Evolutionary conservation across 2,329 filamentous ascomycete genomes (phyloP).

Genomic region (Colletotrichum sp.): DNA sequence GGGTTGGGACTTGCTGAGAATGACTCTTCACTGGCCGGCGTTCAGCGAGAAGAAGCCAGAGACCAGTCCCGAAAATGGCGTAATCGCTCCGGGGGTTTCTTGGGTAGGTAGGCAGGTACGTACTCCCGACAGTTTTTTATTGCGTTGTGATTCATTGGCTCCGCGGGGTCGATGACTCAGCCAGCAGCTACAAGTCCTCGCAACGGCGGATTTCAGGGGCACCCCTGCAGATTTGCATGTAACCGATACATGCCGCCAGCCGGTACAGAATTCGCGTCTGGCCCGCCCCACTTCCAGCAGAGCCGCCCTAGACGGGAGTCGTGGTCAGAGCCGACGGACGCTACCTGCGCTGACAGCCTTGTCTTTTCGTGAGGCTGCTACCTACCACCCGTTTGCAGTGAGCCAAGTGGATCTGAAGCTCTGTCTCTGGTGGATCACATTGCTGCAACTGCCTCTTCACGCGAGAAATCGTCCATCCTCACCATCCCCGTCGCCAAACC

Average conservation of each 20-base stretch:
- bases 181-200: neutral
- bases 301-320: neutral
- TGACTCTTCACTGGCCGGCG: constrained; percentile 1
- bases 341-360: constrained; percentile 7
- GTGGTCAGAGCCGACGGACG: neutral
- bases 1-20: neutral
- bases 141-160: neutral
- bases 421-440: neutral
- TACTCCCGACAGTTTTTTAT: neutral
- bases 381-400: constrained; percentile 5
- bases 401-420: constrained; percentile 16
- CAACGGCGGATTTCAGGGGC: neutral
- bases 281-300: neutral
- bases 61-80: constrained; percentile 14
- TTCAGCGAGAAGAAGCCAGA: constrained; percentile 2
- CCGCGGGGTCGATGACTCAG: constrained; percentile 13
- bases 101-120: neutral
- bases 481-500: neutral
- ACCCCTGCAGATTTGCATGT: neutral
- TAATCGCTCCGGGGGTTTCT: neutral
- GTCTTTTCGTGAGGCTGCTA: constrained; percentile 19
- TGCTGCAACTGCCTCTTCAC: constrained; percentile 16
- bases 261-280: neutral
- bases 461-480: constrained; percentile 16
- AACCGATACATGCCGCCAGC: neutral